These are phyloP conservation scores for Ceratobasidium sp. DNA, from an alignment of 1,284 basidiomycete genomes.

Conservation along the genomic window DNA sequence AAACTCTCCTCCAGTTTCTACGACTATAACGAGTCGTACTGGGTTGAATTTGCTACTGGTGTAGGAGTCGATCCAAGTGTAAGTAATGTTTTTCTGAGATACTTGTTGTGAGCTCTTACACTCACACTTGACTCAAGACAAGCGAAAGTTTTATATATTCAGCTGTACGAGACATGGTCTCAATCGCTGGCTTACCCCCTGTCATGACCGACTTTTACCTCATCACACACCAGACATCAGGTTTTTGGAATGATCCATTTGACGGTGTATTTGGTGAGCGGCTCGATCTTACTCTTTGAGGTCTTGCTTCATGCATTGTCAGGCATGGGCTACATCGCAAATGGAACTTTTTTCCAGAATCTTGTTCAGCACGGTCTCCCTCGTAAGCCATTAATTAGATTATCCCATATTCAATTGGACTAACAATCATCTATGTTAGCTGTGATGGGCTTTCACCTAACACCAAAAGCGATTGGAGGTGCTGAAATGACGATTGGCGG, in stretches of 20 bases:
- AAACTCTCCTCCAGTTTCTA: constrained; percentile 67
- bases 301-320: constrained; percentile 62
- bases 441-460: constrained; percentile 70
- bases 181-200: constrained; percentile 63
- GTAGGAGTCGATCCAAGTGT: constrained; percentile 67
- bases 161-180: constrained; percentile 61
- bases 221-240: constrained; percentile 67
- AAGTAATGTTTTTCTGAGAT: background rate
- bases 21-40: constrained; percentile 60
- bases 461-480: constrained; percentile 65
- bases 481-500: constrained; percentile 71
- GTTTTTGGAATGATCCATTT: constrained; percentile 69
- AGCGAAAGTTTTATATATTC: constrained; percentile 38
- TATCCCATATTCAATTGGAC: no score
- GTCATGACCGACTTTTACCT: constrained; percentile 62
- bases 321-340: constrained; percentile 66
- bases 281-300: background rate
- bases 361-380: constrained; percentile 22
- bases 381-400: background rate
- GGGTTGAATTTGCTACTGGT: constrained; percentile 68
- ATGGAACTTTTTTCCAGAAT: background rate
- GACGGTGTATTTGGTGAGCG: constrained; percentile 49
- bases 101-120: background rate
- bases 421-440: no score
- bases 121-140: constrained; percentile 49